Evolutionary conservation across 2,329 filamentous ascomycete genomes (phyloP), one percentile per base, ranked within the genome.

Genomic region (Penicillium sp.): DNA sequence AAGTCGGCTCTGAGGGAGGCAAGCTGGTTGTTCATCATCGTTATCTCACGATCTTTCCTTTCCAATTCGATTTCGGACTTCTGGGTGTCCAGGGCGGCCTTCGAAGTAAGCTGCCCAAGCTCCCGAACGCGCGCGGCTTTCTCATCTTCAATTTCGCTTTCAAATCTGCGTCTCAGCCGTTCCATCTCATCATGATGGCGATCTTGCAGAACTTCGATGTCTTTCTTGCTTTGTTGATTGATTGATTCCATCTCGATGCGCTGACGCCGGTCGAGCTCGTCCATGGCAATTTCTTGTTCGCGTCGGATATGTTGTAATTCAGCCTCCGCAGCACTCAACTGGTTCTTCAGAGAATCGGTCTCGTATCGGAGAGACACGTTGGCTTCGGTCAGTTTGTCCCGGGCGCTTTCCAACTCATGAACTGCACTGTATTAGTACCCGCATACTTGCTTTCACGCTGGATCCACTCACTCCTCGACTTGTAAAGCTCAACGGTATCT

Each of bases 401-500:
- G 71, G 29, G 75, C 72, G 11, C 68, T 64, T 58, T 85, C 81
- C 23, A 84, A 69, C 49, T 84, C 80, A 36, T 68, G 70, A 34
- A 81, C 79, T 81, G 31, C n/a, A 34, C 3, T 7, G n/a, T 1
- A 11, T 54, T 39, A 54, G 47, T 34, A 41, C 4, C 3, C 1
- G 22, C 22, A n/a, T 5, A 14, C n/a, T 13, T 10, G 11, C 2
- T 9, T 7, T 28, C 3, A 4, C 31, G 16, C 8, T 10, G 6
- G 14, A 18, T 14, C 46, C 29, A 70, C 80, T 56, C 74, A 93
- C 88, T 81, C 77, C 84, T 80, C 42, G 76, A 78, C 63, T 91
- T 94, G 55, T 87, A 85, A 8, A 87, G 59, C 13, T 85, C 81
- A 37, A 94, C 76, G 0, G 84, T 80, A 52, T 93, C 85, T 58